These are phyloP conservation scores for Coemansia sp. DNA, from an alignment of 192 early-diverging fungal species.

Conservation along the genomic window DNA sequence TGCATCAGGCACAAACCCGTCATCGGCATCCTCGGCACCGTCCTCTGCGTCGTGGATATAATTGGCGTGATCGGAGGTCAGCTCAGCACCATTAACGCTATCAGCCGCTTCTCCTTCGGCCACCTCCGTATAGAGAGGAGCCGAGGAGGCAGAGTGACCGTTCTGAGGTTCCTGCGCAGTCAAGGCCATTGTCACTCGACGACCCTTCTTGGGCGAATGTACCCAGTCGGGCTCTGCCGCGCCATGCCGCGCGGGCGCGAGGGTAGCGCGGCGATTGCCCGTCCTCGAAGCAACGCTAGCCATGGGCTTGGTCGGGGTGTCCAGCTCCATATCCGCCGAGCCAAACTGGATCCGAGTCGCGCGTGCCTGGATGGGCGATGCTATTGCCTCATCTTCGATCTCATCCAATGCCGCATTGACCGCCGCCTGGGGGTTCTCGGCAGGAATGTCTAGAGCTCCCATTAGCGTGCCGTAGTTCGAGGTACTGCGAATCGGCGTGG, in stretches of 20 bases:
- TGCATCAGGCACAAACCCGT: background rate
- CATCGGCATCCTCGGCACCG: slow-evolving; percentile 6
- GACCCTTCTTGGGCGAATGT: slow-evolving; percentile 27
- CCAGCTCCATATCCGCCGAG: background rate
- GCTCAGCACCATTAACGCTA: background rate
- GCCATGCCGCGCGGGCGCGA: slow-evolving; percentile 15
- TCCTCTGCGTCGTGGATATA: slow-evolving; percentile 1
- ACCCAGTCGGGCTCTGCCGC: slow-evolving; percentile 21
- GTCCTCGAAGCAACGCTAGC: background rate
- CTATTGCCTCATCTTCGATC: slow-evolving; percentile 18
- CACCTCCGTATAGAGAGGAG: background rate
- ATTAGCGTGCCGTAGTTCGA: slow-evolving; percentile 28
- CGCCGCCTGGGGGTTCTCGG: background rate
- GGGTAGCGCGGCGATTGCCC: slow-evolving; percentile 24
- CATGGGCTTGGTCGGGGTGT: background rate
- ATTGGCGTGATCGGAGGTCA: background rate
- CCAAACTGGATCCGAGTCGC: slow-evolving; percentile 1
- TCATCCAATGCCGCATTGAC: background rate
- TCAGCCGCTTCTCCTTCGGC: background rate
- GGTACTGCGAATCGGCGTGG: slow-evolving; percentile 38
- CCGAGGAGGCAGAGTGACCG: background rate
- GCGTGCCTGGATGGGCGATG: slow-evolving; percentile 10
- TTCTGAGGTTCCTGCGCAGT: background rate
- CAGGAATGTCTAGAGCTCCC: slow-evolving; percentile 39
- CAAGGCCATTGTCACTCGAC: slow-evolving; percentile 39